These are phyloP conservation scores for Macrolepiota albuminosa DNA, from an alignment of 768 basidiomycete species.

Conservation along the genomic window DNA sequence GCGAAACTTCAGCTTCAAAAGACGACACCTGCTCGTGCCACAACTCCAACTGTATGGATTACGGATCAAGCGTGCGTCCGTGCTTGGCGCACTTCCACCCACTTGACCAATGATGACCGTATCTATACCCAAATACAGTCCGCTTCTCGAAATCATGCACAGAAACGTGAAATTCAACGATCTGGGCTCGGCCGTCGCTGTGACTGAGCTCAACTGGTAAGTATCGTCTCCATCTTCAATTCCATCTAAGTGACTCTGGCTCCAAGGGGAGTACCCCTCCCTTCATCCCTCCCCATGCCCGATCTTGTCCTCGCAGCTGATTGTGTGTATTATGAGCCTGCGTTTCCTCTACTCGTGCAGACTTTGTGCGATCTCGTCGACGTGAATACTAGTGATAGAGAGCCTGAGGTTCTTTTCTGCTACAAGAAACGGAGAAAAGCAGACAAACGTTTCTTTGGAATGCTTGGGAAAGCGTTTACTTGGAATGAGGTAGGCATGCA, in stretches of 20 bases:
- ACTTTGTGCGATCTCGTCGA: conserved; percentile 67
- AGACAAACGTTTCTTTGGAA: conserved; percentile 15
- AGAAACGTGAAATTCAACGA: conserved; percentile 68
- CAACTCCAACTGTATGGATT: conserved; percentile 59
- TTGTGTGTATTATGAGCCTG: conserved; percentile 94
- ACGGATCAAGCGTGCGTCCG: conserved; percentile 86
- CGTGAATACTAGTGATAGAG: conserved; percentile 10
- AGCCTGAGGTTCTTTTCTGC: conserved; percentile 78
- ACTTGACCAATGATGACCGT: background rate
- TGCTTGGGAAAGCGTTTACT: conserved; percentile 11
- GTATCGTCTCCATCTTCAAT: conserved; percentile 17
- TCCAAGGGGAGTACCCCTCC: conserved; percentile 62
- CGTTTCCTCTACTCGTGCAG: conserved; percentile 81
- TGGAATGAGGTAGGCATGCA: conserved; percentile 12
- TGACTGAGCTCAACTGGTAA: conserved; percentile 81
- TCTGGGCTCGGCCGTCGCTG: conserved; percentile 45
- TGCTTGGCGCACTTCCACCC: background rate
- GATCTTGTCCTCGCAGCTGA: conserved; percentile 86
- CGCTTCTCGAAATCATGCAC: conserved; percentile 73
- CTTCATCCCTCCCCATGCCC: conserved; percentile 40
- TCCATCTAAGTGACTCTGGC: conserved; percentile 7
- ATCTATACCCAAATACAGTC: conserved; percentile 37
- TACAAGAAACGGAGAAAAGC: conserved; percentile 89
- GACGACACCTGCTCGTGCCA: conserved; percentile 23
- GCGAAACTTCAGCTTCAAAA: conserved; percentile 39